These are phyloP conservation scores for Colletotrichum gloeosporioides DNA, from an alignment of 2,329 filamentous ascomycete species.

Conservation along the genomic window DNA sequence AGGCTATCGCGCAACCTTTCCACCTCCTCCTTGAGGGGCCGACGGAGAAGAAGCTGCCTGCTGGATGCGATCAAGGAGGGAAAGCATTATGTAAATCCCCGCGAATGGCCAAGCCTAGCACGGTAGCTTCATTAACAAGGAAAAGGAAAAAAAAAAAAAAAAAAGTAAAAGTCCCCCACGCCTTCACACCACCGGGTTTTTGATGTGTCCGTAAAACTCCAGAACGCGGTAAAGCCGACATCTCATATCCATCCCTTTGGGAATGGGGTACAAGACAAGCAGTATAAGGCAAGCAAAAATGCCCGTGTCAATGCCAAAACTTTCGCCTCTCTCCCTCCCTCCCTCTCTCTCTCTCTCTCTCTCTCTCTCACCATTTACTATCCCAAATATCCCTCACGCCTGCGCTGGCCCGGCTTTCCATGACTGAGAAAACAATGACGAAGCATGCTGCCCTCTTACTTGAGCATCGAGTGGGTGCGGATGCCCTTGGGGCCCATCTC, in stretches of 20 bases:
- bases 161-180: background rate
- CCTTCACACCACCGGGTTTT: conserved; percentile 14
- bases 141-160: background rate
- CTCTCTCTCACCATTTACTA: background rate
- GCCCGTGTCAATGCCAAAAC: background rate
- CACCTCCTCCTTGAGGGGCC: background rate
- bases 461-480: conserved; percentile 58
- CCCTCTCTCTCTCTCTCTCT: background rate
- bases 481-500: conserved; percentile 61
- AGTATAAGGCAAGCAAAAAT: background rate
- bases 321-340: background rate
- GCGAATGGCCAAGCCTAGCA: background rate
- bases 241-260: background rate
- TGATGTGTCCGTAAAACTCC: conserved; percentile 21
- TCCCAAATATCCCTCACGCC: background rate
- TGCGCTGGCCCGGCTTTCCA: background rate
- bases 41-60: background rate
- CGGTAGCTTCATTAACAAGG: background rate
- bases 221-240: background rate
- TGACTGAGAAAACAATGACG: background rate
- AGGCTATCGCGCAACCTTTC: background rate
- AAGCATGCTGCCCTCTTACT: conserved; percentile 30
- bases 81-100: background rate
- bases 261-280: background rate
- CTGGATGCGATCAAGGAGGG: background rate